Evolutionary conservation across 2,329 filamentous ascomycete species (phyloP).

Genomic region (Thermomyces lanuginosus): DNA sequence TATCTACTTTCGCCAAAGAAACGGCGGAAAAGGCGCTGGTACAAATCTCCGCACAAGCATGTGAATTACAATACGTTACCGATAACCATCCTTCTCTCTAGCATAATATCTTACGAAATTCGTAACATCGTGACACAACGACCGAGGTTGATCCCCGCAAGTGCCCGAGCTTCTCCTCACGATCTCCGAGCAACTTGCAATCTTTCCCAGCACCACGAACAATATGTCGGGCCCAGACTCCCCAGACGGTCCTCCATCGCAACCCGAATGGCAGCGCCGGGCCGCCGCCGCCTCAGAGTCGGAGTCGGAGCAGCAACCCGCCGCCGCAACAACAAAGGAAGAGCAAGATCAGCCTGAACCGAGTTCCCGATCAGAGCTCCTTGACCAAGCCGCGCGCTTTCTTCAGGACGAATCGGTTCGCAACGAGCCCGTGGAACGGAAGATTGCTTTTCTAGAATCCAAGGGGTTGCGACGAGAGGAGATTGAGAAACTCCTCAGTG

Average conservation of each 20-base stretch:
- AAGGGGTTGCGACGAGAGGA: conserved; percentile 57
- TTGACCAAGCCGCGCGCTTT: conserved; percentile 59
- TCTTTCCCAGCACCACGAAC: no score
- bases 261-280: conserved; percentile 7
- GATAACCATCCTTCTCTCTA: no score
- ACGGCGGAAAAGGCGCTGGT: no score
- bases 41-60: no score
- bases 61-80: no score
- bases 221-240: conserved; percentile 16
- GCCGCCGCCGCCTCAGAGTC: conserved; percentile 2
- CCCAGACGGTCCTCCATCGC: conserved; percentile 22
- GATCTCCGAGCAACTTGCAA: no score
- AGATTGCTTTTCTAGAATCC: conserved; percentile 56
- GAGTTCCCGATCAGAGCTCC: conserved; percentile 18
- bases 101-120: no score
- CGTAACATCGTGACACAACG: no score
- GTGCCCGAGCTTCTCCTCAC: no score
- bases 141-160: no score
- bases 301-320: conserved; percentile 17
- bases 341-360: conserved; percentile 11
- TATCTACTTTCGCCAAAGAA: no score
- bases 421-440: conserved; percentile 52
- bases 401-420: conserved; percentile 58
- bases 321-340: conserved; percentile 12
- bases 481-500: conserved; percentile 48